Percentiles rank a stretch among this genome's conserved stretches.
These are phyloP conservation scores for Heimioporus punctisporus DNA, from an alignment of 1,284 basidiomycete species.

Conservation along the genomic window DNA sequence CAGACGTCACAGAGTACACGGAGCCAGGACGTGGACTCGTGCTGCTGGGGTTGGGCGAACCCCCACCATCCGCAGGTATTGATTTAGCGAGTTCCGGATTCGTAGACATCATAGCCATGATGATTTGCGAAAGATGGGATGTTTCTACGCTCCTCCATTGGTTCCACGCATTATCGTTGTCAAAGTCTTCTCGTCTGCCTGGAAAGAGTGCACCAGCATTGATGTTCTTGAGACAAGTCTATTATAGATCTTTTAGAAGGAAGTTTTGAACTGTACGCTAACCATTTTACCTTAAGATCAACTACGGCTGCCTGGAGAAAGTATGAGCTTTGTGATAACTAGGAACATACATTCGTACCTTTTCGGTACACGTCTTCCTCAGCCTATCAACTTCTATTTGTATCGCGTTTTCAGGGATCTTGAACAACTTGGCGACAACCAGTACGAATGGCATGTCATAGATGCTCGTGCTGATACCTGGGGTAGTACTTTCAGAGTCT, in stretches of 20 bases:
- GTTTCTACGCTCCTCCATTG: conserved; percentile 89
- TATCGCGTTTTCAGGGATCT: conserved; percentile 66
- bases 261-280: not conserved
- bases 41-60: conserved; percentile 45
- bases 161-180: conserved; percentile 78
- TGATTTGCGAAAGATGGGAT: conserved; percentile 82
- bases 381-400: conserved; percentile 79
- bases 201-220: conserved; percentile 86
- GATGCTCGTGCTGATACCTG: conserved; percentile 49
- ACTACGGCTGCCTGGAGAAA: conserved; percentile 72
- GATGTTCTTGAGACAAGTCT: conserved; percentile 91
- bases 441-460: conserved; percentile 78
- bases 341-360: conserved; percentile 44
- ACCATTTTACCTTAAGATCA: conserved; percentile 73
- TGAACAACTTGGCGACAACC: conserved; percentile 77
- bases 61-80: conserved; percentile 55
- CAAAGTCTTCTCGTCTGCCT: conserved; percentile 87
- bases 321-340: conserved; percentile 5
- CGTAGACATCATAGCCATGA: conserved; percentile 85
- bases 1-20: conserved; percentile 45
- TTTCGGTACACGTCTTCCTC: conserved; percentile 75
- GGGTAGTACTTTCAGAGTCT: conserved; percentile 49
- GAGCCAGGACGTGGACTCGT: conserved; percentile 54
- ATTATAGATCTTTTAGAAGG: conserved; percentile 7
- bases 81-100: conserved; percentile 91